phyloP scores from a whole-genome alignment of 306 rosid genomes.

The Quercus agrifolia region DNA sequence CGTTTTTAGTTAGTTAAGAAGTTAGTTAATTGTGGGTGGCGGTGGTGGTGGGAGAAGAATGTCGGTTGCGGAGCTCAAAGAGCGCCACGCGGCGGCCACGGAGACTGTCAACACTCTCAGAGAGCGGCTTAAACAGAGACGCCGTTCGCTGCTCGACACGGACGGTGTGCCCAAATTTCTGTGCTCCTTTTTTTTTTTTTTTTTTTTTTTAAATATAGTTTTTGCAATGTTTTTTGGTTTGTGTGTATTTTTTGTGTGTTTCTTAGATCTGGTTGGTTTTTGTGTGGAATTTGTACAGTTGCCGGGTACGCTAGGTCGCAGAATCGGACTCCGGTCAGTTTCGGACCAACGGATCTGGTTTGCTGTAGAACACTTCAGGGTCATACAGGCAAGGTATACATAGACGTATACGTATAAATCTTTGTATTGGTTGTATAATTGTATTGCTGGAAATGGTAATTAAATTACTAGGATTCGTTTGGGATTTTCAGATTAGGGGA shows the following conservation, averaged over 20 bases:
- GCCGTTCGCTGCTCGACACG: conserved; percentile 75
- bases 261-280: conserved; percentile 33
- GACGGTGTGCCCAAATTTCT: conserved; percentile 39
- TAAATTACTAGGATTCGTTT: background rate
- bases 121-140: conserved; percentile 68
- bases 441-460: background rate
- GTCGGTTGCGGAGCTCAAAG: conserved; percentile 90
- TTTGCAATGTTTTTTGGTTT: background rate
- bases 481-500: background rate
- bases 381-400: conserved; percentile 71
- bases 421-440: background rate
- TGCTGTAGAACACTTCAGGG: conserved; percentile 96
- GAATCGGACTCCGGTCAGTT: conserved; percentile 65
- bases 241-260: background rate
- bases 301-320: conserved; percentile 67
- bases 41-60: conserved; percentile 23
- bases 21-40: background rate
- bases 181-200: background rate
- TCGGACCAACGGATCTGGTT: conserved; percentile 94
- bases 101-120: conserved; percentile 79
- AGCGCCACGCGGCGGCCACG: conserved; percentile 74
- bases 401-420: background rate
- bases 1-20: background rate
- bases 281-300: conserved; percentile 39
- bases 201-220: background rate